A percentile compares a stretch with the other conserved stretches of the same genome.
phyloP scores from a whole-genome alignment of 495 filamentous ascomycete genomes.

The Rostrohypoxylon terebratum region DNA sequence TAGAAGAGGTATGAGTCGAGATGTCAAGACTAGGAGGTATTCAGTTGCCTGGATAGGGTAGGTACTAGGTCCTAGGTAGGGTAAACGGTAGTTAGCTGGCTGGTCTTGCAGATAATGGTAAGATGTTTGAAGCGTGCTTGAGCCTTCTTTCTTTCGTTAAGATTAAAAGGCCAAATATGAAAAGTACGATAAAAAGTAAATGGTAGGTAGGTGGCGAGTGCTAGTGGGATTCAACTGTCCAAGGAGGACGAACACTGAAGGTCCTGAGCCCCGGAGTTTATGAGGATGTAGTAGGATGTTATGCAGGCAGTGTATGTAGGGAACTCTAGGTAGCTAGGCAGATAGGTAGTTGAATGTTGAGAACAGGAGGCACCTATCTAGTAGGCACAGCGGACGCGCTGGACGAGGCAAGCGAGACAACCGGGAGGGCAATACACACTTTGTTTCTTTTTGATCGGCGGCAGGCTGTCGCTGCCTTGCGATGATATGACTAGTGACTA shows the following conservation, averaged over 20 bases:
- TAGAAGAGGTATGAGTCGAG: slow-evolving; percentile 22
- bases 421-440: neutral
- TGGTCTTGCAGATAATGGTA: neutral
- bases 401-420: slow-evolving; percentile 7
- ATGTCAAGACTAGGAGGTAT: slow-evolving; percentile 23
- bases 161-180: neutral
- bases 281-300: slow-evolving; percentile 4
- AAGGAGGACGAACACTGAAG: slow-evolving; percentile 19
- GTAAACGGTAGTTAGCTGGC: slow-evolving; percentile 20
- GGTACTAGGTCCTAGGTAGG: too few species aligned
- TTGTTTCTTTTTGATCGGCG: neutral
- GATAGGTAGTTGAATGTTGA: neutral
- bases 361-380: neutral
- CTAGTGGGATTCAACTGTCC: slow-evolving; percentile 5
- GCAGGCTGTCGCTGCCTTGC: neutral
- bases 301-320: slow-evolving; percentile 19
- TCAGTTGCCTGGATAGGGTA: slow-evolving; percentile 16
- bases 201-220: neutral
- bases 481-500: neutral
- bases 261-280: neutral
- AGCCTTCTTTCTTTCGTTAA: neutral
- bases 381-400: slow-evolving; percentile 10
- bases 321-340: too few species aligned
- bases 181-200: neutral
- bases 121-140: slow-evolving; percentile 1